A percentile compares a stretch with the other conserved stretches of the same genome.
Evolutionary conservation across 2,329 filamentous ascomycete species (phyloP).

Genomic region (Trichoderma gracile): DNA sequence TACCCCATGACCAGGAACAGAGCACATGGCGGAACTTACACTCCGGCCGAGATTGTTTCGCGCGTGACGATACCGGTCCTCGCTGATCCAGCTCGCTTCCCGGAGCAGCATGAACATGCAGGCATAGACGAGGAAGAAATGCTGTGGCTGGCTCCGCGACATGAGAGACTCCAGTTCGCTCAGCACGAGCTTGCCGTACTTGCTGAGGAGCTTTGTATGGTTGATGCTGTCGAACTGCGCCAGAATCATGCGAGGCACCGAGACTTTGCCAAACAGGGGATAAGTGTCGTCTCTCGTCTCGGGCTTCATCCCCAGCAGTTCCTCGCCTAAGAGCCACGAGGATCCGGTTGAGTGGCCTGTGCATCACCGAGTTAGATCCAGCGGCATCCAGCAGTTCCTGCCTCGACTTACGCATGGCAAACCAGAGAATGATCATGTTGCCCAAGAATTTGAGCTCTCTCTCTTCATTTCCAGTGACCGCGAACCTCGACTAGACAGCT

Average conservation of each 20-base stretch:
- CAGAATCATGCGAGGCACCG: constrained; percentile 47
- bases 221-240: constrained; percentile 50
- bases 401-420: constrained; percentile 47
- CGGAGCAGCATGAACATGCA: constrained; percentile 47
- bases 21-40: constrained; percentile 20
- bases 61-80: constrained; percentile 48
- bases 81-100: constrained; percentile 43
- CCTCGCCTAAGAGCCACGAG: constrained; percentile 44
- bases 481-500: neutral
- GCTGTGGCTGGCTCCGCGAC: constrained; percentile 35
- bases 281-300: constrained; percentile 40
- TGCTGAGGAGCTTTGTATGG: constrained; percentile 40
- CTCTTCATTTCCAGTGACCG: constrained; percentile 28
- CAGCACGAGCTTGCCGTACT: constrained; percentile 39
- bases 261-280: constrained; percentile 43
- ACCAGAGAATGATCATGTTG: constrained; percentile 48
- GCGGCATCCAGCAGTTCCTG: too few relatives aligned
- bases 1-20: too few relatives aligned
- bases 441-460: constrained; percentile 42
- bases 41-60: constrained; percentile 39
- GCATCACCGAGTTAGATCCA: neutral
- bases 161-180: constrained; percentile 40
- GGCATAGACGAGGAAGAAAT: constrained; percentile 42
- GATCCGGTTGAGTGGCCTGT: constrained; percentile 50
- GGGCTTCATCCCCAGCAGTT: constrained; percentile 44